Evolutionary conservation across 1,139 yeast genomes (phyloP).

Genomic region (Wickerhamomyces sp.): DNA sequence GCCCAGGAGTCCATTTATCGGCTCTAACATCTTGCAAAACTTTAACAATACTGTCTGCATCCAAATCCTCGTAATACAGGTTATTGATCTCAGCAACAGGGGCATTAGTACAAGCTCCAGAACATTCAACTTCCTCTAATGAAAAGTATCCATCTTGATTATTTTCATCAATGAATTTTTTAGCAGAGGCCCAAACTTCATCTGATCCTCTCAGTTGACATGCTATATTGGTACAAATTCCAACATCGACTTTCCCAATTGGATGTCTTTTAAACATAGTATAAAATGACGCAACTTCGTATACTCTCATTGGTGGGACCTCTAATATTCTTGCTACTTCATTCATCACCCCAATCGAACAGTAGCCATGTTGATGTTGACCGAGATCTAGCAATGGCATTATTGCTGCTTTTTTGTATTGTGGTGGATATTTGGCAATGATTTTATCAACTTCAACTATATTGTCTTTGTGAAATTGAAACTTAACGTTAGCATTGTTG

Average conservation of each 20-base stretch:
- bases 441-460: conserved; percentile 65
- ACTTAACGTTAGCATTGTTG: conserved; percentile 66
- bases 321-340: conserved; percentile 82
- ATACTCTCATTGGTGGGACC: conserved; percentile 94
- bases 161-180: conserved; percentile 68
- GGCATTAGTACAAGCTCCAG: conserved; percentile 90
- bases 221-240: conserved; percentile 88
- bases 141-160: conserved; percentile 75
- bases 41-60: conserved; percentile 58
- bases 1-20: conserved; percentile 66
- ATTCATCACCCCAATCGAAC: conserved; percentile 88
- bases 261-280: conserved; percentile 90
- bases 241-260: conserved; percentile 80
- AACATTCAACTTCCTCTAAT: conserved; percentile 83
- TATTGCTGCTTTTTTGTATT: conserved; percentile 82
- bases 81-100: conserved; percentile 87
- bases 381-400: conserved; percentile 88
- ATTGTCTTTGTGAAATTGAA: conserved; percentile 73
- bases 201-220: conserved; percentile 86
- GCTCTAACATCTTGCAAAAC: conserved; percentile 59
- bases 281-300: conserved; percentile 89
- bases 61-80: conserved; percentile 79
- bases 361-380: conserved; percentile 84
- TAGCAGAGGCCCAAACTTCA: conserved; percentile 66
- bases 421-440: conserved; percentile 77